Conservation (phyloP, 1,284 basidiomycete genomes). For the Lentinus polychrous region DNA sequence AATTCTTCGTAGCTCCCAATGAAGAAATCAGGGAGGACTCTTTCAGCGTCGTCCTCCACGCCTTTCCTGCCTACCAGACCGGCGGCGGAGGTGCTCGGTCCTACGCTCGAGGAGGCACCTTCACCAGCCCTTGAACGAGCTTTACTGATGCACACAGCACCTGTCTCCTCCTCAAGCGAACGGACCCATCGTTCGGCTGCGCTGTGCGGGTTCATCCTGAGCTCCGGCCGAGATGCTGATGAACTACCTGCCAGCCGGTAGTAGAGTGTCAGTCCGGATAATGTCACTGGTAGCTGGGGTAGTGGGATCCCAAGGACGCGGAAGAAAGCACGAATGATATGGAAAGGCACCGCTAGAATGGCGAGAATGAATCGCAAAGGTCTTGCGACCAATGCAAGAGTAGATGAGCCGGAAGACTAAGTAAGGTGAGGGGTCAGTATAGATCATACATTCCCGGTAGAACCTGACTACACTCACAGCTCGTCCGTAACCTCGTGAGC, state of each 20-base stretch:
- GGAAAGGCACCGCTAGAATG: conserved; percentile 27
- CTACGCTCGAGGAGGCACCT: conserved; percentile 15
- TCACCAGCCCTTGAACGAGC: conserved; percentile 30
- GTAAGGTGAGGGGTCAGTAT: neutral
- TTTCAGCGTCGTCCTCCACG: conserved; percentile 15
- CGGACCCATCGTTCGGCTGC: conserved; percentile 69
- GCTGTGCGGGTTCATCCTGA: conserved; percentile 14
- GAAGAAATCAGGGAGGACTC: conserved; percentile 71
- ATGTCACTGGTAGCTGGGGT: conserved; percentile 23
- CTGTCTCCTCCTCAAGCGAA: conserved; percentile 75
- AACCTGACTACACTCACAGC: conserved; percentile 13
- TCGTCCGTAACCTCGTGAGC: conserved; percentile 17
- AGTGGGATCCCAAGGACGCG: conserved; percentile 27
- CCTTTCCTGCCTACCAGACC: conserved; percentile 19
- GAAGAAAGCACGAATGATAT: conserved; percentile 29
- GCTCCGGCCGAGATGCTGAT: conserved; percentile 13
- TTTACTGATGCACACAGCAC: conserved; percentile 51
- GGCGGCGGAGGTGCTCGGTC: conserved; percentile 32
- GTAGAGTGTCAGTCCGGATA: conserved; percentile 36
- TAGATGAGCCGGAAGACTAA: conserved; percentile 7
- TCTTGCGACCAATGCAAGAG: conserved; percentile 13
- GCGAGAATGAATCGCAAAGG: conserved; percentile 23
- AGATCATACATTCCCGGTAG: conserved; percentile 2
- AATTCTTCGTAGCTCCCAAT: conserved; percentile 81
- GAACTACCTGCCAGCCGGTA: conserved; percentile 31